Base-by-base conservation (phyloP, 345 rosid genomes). In the Lenwebbia sp. region DNA sequence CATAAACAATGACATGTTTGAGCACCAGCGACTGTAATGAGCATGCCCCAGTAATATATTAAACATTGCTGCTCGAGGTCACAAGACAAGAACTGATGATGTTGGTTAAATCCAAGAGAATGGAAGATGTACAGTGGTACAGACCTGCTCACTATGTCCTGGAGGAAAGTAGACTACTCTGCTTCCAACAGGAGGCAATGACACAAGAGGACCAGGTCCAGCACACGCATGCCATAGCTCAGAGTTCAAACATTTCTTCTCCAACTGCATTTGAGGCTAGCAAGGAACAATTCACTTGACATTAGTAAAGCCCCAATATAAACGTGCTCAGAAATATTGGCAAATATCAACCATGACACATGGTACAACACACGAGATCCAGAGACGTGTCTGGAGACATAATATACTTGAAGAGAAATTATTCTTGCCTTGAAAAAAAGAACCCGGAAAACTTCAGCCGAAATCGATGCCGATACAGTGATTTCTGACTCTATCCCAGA, bases 141-240 rank as follows among this genome's bases (percentile, higher is more conserved):
- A 33, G 44, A 94, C 99, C 95, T 96, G 99, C 90, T 96, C 99
- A 75, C 98, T 95, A 89, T 96, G 98, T 87, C 99, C 99, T 90
- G 94, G 99, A 33, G 99, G 95, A 91, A 96, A 95, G 92, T 96
- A 96, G 86, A 96, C 95, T 19, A 93, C 99, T 82, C 96, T 96
- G 88, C 96, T 94, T 87, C 99, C 97, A 33, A 93, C 92, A 62
- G 93, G 95, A 85, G 99, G 99, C 82, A 96, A 88, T 41, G 98
- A 95, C 55, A 96, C 96, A 83, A 96, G 90, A 58, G 99, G 99
- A 50, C 99, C 99, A 40, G 41, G 41, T 40, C 41, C 41, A 26
- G 99, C 99, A 90, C 99, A 96, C 74, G 99, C 99, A 86, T 96
- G 99, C 99, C 99, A 96, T 50, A 96, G 90, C 85, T 96, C 99